Conservation (phyloP, 805 yeast genomes). For the Pichia cabralensis region DNA sequence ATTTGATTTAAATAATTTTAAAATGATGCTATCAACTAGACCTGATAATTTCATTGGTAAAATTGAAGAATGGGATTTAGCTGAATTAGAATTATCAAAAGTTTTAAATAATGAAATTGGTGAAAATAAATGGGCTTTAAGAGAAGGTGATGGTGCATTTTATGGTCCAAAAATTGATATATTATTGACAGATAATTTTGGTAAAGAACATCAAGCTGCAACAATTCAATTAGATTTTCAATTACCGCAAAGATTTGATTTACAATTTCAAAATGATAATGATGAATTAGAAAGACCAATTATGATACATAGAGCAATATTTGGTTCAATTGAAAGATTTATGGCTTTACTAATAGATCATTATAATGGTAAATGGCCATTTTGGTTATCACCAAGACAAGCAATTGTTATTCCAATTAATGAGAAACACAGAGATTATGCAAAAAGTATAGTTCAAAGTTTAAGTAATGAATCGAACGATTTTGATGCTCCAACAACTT, state of each 20-base stretch:
- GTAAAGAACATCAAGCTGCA: conserved; percentile 86
- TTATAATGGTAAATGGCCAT: conserved; percentile 91
- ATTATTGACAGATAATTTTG: conserved; percentile 66
- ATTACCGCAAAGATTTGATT: conserved; percentile 73
- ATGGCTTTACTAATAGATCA: conserved; percentile 86
- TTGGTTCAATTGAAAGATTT: conserved; percentile 90
- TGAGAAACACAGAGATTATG: conserved; percentile 46
- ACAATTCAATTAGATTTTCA: conserved; percentile 95
- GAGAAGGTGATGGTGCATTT: conserved; percentile 94
- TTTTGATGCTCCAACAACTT: conserved; percentile 36
- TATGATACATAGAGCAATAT: conserved; percentile 92
- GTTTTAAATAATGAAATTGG: conserved; percentile 49
- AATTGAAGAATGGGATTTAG: conserved; percentile 66
- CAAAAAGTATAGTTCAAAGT: conserved; percentile 35
- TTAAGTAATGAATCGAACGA: conserved; percentile 35
- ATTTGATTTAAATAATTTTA: conserved; percentile 51
- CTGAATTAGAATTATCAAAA: conserved; percentile 55
- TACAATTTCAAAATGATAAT: conserved; percentile 51
- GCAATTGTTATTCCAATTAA: conserved; percentile 76
- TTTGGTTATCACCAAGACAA: conserved; percentile 92
- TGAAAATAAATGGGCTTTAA: conserved; percentile 48
- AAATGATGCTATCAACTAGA: conserved; percentile 72
- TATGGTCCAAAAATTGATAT: conserved; percentile 96
- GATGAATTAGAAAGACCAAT: conserved; percentile 60
- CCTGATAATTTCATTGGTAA: conserved; percentile 80